These are phyloP conservation scores for Sporothrix variecibatus DNA, from an alignment of 2,329 filamentous ascomycete genomes.

Conservation along the genomic window DNA sequence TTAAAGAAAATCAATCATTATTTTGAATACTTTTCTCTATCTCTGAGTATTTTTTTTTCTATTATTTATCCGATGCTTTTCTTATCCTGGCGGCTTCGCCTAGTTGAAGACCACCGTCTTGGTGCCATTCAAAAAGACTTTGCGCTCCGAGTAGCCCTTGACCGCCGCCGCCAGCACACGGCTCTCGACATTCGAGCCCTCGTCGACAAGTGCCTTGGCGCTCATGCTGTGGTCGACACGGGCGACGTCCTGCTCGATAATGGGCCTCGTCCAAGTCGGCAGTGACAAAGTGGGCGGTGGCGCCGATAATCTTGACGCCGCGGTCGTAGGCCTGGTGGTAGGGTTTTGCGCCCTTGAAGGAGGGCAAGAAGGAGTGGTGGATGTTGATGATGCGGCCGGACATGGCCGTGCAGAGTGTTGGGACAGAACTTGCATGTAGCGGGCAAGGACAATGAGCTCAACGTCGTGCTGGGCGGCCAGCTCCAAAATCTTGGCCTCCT, in stretches of 20 bases:
- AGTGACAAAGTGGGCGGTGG: constrained; percentile 83
- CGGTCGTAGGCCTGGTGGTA: constrained; percentile 87
- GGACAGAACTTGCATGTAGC: constrained; percentile 89
- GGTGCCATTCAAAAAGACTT: constrained; percentile 74
- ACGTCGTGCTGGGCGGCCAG: constrained; percentile 69
- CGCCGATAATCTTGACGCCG: constrained; percentile 86
- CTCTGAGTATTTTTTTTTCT: neutral
- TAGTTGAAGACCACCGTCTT: constrained; percentile 77
- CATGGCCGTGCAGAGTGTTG: constrained; percentile 74
- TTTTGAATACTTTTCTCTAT: neutral
- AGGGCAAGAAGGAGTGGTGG: constrained; percentile 83
- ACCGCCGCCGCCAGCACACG: constrained; percentile 79
- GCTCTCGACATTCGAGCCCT: constrained; percentile 82
- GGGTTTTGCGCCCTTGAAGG: constrained; percentile 84
- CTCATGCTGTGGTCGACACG: constrained; percentile 76
- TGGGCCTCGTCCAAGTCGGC: constrained; percentile 84
- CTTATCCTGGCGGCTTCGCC: neutral
- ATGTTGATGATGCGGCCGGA: constrained; percentile 89
- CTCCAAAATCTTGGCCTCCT: constrained; percentile 71
- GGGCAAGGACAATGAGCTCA: constrained; percentile 77
- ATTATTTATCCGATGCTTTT: neutral
- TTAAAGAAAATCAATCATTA: neutral
- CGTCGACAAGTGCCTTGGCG: constrained; percentile 73
- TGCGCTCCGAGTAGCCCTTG: constrained; percentile 78
- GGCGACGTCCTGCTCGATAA: constrained; percentile 81